phyloP scores from a whole-genome alignment of 2,329 filamentous ascomycete species.

The Grosmannia serpens region DNA sequence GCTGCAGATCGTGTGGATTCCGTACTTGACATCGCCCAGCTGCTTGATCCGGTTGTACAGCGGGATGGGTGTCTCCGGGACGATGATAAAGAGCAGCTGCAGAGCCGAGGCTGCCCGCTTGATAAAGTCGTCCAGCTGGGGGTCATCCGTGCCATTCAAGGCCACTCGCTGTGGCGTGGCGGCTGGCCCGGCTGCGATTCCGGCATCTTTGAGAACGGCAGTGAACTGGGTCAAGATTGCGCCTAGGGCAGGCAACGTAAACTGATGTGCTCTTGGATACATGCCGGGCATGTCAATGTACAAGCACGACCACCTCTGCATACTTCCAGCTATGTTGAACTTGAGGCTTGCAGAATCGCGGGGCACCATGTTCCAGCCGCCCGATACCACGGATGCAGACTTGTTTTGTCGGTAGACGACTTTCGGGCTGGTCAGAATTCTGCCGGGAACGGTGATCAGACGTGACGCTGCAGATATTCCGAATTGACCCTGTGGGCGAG shows the following conservation, averaged over 20 bases:
- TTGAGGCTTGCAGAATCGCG: slow-evolving; percentile 20
- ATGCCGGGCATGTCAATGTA: slow-evolving; percentile 9
- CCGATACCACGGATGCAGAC: slow-evolving; percentile 18
- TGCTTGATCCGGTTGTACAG: slow-evolving; percentile 58
- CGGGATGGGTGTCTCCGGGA: slow-evolving; percentile 32
- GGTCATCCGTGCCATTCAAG: neutral
- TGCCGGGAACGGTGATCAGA: slow-evolving; percentile 52
- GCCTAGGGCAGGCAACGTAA: neutral
- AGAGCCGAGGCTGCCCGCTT: neutral
- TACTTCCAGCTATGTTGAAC: slow-evolving; percentile 31
- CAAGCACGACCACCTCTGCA: slow-evolving; percentile 30
- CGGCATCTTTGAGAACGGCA: slow-evolving; percentile 4
- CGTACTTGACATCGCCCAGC: slow-evolving; percentile 52
- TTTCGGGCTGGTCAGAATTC: slow-evolving; percentile 33
- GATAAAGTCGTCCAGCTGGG: slow-evolving; percentile 1
- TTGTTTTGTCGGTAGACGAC: slow-evolving; percentile 36
- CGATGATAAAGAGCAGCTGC: slow-evolving; percentile 45
- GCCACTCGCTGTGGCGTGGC: neutral
- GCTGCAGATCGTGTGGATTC: slow-evolving; percentile 59
- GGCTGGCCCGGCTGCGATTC: slow-evolving; percentile 4
- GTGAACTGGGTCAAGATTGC: neutral
- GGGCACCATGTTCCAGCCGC: slow-evolving; percentile 47
- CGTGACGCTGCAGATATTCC: slow-evolving; percentile 32
- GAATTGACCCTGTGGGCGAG: slow-evolving; percentile 28
- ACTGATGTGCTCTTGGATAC: neutral